Evolutionary conservation across 768 basidiomycete genomes (phyloP).

Genomic region (Suillus placidus): DNA sequence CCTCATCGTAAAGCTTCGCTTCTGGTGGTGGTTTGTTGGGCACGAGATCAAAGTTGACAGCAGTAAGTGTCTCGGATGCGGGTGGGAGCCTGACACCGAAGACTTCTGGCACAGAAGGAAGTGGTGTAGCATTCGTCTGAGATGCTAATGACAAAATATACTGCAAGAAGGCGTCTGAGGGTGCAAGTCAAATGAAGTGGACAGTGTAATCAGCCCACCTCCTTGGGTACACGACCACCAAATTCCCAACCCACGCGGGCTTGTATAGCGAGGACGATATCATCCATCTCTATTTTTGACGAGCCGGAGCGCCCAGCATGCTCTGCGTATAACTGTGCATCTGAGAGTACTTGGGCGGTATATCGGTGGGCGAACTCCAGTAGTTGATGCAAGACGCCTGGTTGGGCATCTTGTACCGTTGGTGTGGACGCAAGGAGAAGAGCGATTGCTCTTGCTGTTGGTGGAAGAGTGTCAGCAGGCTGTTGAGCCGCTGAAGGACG

Average conservation of each 20-base stretch:
- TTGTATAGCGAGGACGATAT: slow-evolving; percentile 79
- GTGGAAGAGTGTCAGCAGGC: slow-evolving; percentile 68
- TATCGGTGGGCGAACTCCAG: slow-evolving; percentile 88
- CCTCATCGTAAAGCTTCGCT: slow-evolving; percentile 76
- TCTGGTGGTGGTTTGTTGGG: slow-evolving; percentile 84
- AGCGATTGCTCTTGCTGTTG: slow-evolving; percentile 83
- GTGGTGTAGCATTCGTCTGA: slow-evolving; percentile 78
- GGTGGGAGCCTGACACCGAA: slow-evolving; percentile 85
- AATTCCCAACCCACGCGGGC: slow-evolving; percentile 93
- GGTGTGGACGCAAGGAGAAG: slow-evolving; percentile 83
- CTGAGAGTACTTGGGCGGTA: slow-evolving; percentile 79
- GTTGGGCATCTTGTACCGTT: slow-evolving; percentile 83
- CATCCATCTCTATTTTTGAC: slow-evolving; percentile 78
- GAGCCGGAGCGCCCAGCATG: slow-evolving; percentile 72
- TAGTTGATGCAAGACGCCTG: slow-evolving; percentile 83
- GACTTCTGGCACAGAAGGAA: slow-evolving; percentile 85
- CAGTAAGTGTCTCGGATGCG: slow-evolving; percentile 66
- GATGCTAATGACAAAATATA: slow-evolving; percentile 79
- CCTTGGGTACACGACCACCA: slow-evolving; percentile 86
- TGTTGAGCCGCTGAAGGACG: slow-evolving; percentile 36
- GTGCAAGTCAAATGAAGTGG: slow-evolving; percentile 6
- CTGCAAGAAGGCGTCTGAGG: slow-evolving; percentile 39
- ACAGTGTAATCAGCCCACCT: slow-evolving; percentile 50
- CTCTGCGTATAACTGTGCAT: slow-evolving; percentile 86
- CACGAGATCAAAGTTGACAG: slow-evolving; percentile 84